Conservation (phyloP, 176 grass and related monocot genomes). For the Aegilops tauschii region DNA sequence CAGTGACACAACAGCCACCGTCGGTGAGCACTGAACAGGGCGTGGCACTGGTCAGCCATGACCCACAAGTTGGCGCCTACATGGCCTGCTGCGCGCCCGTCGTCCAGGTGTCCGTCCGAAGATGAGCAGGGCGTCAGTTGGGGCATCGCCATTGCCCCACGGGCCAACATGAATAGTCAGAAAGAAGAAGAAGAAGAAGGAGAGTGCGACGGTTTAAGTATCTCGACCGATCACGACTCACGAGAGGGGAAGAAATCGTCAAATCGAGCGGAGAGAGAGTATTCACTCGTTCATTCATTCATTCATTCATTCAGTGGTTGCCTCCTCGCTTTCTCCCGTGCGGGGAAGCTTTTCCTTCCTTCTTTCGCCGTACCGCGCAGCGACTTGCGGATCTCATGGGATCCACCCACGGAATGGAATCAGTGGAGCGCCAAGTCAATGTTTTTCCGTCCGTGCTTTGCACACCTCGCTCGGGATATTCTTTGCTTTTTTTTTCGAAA, state of each 20-base stretch:
- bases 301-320: slow-evolving; percentile 13
- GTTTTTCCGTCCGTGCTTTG: neutral
- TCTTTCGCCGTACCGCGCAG: neutral
- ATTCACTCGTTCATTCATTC: neutral
- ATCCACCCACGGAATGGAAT: neutral
- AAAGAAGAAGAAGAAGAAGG: neutral
- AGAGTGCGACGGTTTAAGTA: slow-evolving; percentile 28
- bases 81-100: neutral
- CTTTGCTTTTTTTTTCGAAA: slow-evolving; percentile 17
- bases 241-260: slow-evolving; percentile 12
- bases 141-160: slow-evolving; percentile 28
- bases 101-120: neutral
- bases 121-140: slow-evolving; percentile 21
- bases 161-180: neutral
- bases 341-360: slow-evolving; percentile 1
- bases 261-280: neutral
- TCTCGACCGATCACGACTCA: slow-evolving; percentile 28
- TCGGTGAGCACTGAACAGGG: slow-evolving; percentile 22
- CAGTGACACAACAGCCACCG: neutral
- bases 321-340: slow-evolving; percentile 42
- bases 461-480: slow-evolving; percentile 18
- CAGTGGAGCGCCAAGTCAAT: slow-evolving; percentile 38
- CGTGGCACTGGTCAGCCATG: neutral
- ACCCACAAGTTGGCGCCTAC: neutral
- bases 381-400: slow-evolving; percentile 18